These are phyloP conservation scores for Cryptococcus sp. DNA, from an alignment of 1,284 basidiomycete species.

Conservation along the genomic window DNA sequence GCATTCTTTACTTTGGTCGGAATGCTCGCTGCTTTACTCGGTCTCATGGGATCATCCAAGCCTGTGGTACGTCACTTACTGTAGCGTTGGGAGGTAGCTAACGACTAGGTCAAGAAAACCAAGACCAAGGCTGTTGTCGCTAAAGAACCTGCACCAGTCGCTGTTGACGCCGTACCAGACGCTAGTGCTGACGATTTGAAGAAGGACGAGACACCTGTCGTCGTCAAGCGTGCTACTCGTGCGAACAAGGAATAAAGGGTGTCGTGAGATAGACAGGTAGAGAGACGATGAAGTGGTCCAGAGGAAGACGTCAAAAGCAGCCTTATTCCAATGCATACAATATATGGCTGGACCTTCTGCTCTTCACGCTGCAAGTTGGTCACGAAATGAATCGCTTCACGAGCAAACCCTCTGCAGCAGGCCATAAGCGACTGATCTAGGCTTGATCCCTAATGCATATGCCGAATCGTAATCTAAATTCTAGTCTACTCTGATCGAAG, in stretches of 20 bases:
- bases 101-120: conserved; percentile 26
- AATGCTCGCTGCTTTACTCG: conserved; percentile 72
- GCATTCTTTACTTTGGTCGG: conserved; percentile 72
- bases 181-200: conserved; percentile 26
- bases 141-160: conserved; percentile 9
- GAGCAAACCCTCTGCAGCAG: too few species aligned
- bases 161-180: conserved; percentile 17
- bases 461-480: not conserved
- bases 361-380: too few species aligned
- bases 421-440: too few species aligned
- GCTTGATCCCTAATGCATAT: not conserved
- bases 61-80: conserved; percentile 15
- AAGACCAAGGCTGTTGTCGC: conserved; percentile 23
- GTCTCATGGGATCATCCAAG: conserved; percentile 60
- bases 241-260: conserved; percentile 18
- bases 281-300: not conserved
- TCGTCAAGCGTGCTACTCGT: conserved; percentile 36
- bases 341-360: too few species aligned
- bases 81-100: conserved; percentile 34
- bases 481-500: conserved; percentile 55
- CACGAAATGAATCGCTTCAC: too few species aligned
- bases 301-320: not conserved
- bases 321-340: too few species aligned
- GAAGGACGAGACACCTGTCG: conserved; percentile 18
- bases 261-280: not conserved